Percentiles rank a stretch among this genome's conserved stretches.
phyloP scores from a whole-genome alignment of 2,329 filamentous ascomycete species.

The Pseudogymnoascus verrucosus region DNA sequence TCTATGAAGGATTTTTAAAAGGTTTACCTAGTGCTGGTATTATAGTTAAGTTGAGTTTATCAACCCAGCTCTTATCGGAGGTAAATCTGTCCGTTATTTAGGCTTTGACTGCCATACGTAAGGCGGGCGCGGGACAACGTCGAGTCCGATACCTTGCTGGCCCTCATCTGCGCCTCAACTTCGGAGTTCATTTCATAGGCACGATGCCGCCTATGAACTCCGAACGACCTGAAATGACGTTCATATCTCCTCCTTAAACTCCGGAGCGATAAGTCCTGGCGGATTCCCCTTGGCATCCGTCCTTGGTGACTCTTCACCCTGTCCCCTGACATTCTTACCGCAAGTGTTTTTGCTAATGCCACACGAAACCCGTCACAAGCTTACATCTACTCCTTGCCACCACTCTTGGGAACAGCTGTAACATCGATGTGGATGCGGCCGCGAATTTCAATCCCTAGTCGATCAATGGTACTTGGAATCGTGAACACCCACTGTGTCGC shows the following conservation, averaged over 20 bases:
- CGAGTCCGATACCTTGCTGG: not conserved
- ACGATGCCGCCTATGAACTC: slow-evolving; percentile 23
- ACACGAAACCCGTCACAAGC: too few species aligned
- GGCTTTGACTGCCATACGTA: not conserved
- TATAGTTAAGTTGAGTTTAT: not conserved
- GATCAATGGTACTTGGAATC: too few species aligned
- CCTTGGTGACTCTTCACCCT: not conserved
- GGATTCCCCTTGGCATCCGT: not conserved
- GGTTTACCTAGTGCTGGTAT: not conserved
- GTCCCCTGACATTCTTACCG: not conserved
- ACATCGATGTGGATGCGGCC: too few species aligned
- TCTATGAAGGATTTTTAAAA: not conserved
- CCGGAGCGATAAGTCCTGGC: slow-evolving; percentile 20
- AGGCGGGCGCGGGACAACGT: not conserved
- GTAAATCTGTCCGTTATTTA: not conserved
- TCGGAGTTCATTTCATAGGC: slow-evolving; percentile 21
- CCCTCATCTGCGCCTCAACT: not conserved
- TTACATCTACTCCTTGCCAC: too few species aligned
- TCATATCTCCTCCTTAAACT: slow-evolving; percentile 21
- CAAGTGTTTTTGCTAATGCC: not conserved
- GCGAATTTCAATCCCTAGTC: too few species aligned
- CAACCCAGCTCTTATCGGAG: not conserved
- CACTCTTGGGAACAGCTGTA: too few species aligned
- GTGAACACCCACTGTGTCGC: too few species aligned
- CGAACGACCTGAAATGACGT: slow-evolving; percentile 21